Conservation (phyloP, 2,329 filamentous ascomycete genomes). For the Aureobasidium melanogenum region DNA sequence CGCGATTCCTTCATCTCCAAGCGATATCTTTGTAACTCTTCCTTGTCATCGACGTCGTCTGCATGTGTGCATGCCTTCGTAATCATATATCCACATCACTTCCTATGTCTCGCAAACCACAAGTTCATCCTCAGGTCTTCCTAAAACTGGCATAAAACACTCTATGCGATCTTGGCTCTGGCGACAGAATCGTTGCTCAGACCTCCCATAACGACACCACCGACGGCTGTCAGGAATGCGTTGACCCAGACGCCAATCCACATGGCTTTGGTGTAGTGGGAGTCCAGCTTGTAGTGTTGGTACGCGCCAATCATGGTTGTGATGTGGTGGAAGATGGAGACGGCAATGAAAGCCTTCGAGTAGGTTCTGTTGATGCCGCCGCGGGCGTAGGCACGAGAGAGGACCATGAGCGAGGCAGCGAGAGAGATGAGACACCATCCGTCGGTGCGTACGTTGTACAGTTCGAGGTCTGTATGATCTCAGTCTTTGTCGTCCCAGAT, state of each 20-base stretch:
- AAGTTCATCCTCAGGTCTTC: neutral
- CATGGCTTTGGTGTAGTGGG: constrained; percentile 23
- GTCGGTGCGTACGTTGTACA: constrained; percentile 30
- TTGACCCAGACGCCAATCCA: constrained; percentile 11
- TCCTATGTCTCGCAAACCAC: neutral
- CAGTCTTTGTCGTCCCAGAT: neutral
- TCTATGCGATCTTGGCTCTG: constrained; percentile 1
- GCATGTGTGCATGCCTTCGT: neutral
- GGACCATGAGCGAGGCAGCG: constrained; percentile 22
- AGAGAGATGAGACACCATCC: constrained; percentile 27
- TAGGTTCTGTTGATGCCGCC: constrained; percentile 24
- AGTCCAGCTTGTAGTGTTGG: constrained; percentile 23
- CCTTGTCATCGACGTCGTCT: neutral
- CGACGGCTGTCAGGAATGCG: neutral
- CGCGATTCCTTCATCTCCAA: neutral
- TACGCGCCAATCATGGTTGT: constrained; percentile 26
- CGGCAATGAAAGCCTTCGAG: constrained; percentile 23
- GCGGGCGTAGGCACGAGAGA: constrained; percentile 24
- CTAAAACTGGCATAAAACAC: neutral
- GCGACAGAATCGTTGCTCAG: neutral
- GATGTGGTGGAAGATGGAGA: constrained; percentile 28
- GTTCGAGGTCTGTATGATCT: constrained; percentile 24
- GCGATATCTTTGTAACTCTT: neutral
- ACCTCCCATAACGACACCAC: neutral
- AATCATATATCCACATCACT: neutral